Evolutionary conservation across 2,329 filamentous ascomycete genomes (phyloP).

Genomic region (Xylaria sp.): DNA sequence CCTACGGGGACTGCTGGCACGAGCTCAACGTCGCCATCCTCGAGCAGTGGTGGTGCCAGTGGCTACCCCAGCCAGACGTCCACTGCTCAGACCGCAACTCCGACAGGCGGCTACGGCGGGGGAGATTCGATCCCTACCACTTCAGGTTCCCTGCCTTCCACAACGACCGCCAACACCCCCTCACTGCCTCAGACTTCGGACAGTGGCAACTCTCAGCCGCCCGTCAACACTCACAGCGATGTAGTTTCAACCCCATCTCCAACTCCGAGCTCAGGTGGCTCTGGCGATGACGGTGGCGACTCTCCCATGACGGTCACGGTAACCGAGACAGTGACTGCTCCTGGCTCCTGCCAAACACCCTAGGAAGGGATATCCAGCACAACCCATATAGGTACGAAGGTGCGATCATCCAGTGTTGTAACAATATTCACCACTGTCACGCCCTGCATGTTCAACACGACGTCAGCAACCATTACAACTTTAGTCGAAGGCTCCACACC

Average conservation of each 20-base stretch:
- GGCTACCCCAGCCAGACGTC: conserved; percentile 32
- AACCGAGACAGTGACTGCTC: conserved; percentile 47
- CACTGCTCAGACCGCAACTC: conserved; percentile 32
- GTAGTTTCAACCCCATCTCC: conserved; percentile 17
- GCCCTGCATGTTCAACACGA: conserved; percentile 32
- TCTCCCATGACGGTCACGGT: conserved; percentile 44
- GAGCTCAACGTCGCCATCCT: conserved; percentile 4
- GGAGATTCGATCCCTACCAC: conserved; percentile 34
- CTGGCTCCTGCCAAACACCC: conserved; percentile 44
- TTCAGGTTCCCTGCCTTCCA: conserved; percentile 18
- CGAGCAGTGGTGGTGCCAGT: conserved; percentile 28
- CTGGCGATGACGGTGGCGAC: conserved; percentile 24
- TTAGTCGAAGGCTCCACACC: conserved; percentile 13
- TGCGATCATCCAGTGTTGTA: conserved; percentile 30
- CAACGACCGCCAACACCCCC: conserved; percentile 38
- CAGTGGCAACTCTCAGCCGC: conserved; percentile 24
- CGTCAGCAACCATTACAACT: conserved; percentile 24
- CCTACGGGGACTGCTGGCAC: conserved; percentile 17
- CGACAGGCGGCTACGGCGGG: conserved; percentile 42
- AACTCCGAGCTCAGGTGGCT: conserved; percentile 16
- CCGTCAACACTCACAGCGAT: conserved; percentile 30
- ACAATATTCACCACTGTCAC: conserved; percentile 19
- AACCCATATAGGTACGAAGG: conserved; percentile 22
- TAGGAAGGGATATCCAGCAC: conserved; percentile 39
- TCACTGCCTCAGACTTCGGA: conserved; percentile 25